phyloP scores from a whole-genome alignment of 1,139 yeast genomes.

The Candida sanyaensis region DNA sequence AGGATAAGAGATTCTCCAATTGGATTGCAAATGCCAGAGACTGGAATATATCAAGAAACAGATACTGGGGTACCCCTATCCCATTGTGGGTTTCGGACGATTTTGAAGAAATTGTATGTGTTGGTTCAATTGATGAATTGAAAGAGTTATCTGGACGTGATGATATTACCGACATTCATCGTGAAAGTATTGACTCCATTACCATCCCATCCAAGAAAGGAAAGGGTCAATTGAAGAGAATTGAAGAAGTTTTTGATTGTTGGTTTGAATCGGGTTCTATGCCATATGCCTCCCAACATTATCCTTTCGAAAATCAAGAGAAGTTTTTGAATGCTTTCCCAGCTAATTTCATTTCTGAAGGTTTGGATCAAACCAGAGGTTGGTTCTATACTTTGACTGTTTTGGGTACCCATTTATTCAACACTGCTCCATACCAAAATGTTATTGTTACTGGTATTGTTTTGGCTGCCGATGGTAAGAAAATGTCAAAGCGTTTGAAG shows the following conservation, averaged over 20 bases:
- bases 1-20: constrained; percentile 93
- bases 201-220: constrained; percentile 94
- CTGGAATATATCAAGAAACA: constrained; percentile 97
- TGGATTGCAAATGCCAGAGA: constrained; percentile 99
- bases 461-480: constrained; percentile 96
- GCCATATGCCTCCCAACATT: constrained; percentile 98
- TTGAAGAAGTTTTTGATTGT: constrained; percentile 98
- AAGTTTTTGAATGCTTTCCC: constrained; percentile 82
- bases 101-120: constrained; percentile 86
- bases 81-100: constrained; percentile 98
- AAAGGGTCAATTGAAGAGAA: constrained; percentile 82
- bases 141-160: constrained; percentile 77
- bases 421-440: constrained; percentile 90
- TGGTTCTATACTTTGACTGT: constrained; percentile 98
- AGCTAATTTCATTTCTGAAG: constrained; percentile 97
- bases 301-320: constrained; percentile 87
- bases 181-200: constrained; percentile 87
- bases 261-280: constrained; percentile 99
- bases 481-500: constrained; percentile 98
- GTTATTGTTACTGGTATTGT: constrained; percentile 97
- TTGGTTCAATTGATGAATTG: constrained; percentile 88
- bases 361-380: constrained; percentile 99
- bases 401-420: constrained; percentile 91
- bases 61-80: constrained; percentile 99
- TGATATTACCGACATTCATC: constrained; percentile 86